A percentile compares a stretch with the other conserved stretches of the same genome.
phyloP scores from a whole-genome alignment of 2,329 filamentous ascomycete genomes.

The Neocucurbitaria cava region DNA sequence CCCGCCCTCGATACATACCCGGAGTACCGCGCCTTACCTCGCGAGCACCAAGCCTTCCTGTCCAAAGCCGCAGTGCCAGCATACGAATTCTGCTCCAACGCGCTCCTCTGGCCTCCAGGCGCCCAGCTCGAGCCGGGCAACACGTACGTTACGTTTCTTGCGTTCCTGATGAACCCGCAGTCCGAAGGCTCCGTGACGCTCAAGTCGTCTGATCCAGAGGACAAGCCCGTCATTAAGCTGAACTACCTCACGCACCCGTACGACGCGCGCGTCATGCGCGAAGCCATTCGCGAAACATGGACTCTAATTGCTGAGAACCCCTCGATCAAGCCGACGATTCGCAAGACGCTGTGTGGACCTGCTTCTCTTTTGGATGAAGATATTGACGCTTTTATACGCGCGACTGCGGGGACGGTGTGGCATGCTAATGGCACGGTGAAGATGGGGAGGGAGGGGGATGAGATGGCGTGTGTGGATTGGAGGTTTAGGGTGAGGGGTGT shows the following conservation, averaged over 20 bases:
- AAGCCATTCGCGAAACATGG: conserved; percentile 48
- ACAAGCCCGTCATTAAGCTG: conserved; percentile 61
- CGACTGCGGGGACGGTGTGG: conserved; percentile 42
- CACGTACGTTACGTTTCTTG: conserved; percentile 35
- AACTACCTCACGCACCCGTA: conserved; percentile 62
- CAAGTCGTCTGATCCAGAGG: conserved; percentile 59
- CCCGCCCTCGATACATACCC: conserved; percentile 48
- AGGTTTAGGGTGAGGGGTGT: conserved; percentile 48
- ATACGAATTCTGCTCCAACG: conserved; percentile 59
- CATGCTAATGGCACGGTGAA: conserved; percentile 47
- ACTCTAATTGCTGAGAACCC: conserved; percentile 55
- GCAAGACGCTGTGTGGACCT: conserved; percentile 53
- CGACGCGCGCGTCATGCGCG: conserved; percentile 52
- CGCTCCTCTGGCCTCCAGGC: conserved; percentile 33
- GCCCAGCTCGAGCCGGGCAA: conserved; percentile 42
- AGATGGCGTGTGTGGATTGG: conserved; percentile 46
- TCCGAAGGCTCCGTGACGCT: conserved; percentile 60
- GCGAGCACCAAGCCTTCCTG: conserved; percentile 54
- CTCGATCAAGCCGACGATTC: conserved; percentile 59
- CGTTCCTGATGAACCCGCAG: conserved; percentile 61
- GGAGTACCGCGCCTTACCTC: conserved; percentile 55
- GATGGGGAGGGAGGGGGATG: conserved; percentile 47
- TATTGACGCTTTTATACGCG: conserved; percentile 48
- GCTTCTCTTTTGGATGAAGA: conserved; percentile 58
- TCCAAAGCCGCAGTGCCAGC: conserved; percentile 61